phyloP scores from a whole-genome alignment of 129 eudicot species.

The Lonicera japonica region DNA sequence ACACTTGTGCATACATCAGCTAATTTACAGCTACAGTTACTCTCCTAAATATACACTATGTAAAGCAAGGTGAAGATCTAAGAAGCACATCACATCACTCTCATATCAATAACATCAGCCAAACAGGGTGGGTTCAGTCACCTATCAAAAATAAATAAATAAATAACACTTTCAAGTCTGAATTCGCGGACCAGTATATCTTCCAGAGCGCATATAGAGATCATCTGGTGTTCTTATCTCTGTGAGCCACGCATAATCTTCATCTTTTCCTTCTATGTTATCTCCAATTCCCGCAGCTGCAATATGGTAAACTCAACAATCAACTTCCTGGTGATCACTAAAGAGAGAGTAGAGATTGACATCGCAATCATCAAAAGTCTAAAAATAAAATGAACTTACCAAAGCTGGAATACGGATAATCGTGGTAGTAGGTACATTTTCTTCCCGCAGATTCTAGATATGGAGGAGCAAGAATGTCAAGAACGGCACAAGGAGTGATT shows the following conservation, averaged over 20 bases:
- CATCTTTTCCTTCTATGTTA: conserved; percentile 42
- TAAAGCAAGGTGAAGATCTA: too few relatives aligned
- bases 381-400: conserved; percentile 32
- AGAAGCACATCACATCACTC: too few relatives aligned
- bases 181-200: conserved; percentile 66
- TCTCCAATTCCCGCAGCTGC: conserved; percentile 35
- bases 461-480: conserved; percentile 92
- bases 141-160: neutral
- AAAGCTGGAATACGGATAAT: conserved; percentile 69
- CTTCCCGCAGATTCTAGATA: conserved; percentile 78
- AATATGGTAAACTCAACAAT: conserved; percentile 3
- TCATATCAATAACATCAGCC: too few relatives aligned
- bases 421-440: conserved; percentile 83
- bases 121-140: too few relatives aligned
- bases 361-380: too few relatives aligned
- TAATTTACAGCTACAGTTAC: too few relatives aligned
- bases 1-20: too few relatives aligned
- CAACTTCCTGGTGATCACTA: conserved; percentile 1
- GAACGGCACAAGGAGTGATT: conserved; percentile 84
- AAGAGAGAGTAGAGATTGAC: neutral
- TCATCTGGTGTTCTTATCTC: conserved; percentile 67
- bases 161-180: conserved; percentile 21
- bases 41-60: too few relatives aligned
- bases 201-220: conserved; percentile 65
- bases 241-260: conserved; percentile 91